Conservation (phyloP, 805 yeast genomes). For the Maudiozyma serrabonitensis region DNA sequence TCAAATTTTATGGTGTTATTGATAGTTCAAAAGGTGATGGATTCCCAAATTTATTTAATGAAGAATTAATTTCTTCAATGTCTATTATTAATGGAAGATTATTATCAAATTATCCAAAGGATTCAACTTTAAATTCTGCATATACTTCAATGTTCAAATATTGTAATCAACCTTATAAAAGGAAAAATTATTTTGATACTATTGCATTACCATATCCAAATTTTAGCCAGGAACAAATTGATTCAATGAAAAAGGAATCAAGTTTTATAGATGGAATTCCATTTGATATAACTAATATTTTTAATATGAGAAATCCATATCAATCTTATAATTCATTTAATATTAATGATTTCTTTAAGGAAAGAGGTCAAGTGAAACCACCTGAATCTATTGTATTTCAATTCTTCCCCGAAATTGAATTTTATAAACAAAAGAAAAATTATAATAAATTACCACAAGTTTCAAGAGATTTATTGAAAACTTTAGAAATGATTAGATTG, state of each 20-base stretch:
- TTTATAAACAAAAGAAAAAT: conserved; percentile 8
- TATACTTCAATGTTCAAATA: conserved; percentile 24
- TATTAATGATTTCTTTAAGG: conserved; percentile 1
- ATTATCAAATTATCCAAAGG: conserved; percentile 22
- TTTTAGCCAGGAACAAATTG: neutral
- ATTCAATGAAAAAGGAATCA: neutral
- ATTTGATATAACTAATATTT: conserved; percentile 14
- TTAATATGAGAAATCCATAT: conserved; percentile 16
- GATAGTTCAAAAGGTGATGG: conserved; percentile 22
- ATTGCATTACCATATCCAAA: neutral
- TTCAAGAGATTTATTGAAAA: conserved; percentile 13
- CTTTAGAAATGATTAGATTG: conserved; percentile 18
- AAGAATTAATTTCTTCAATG: neutral
- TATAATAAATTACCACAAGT: conserved; percentile 7
- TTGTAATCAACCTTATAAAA: conserved; percentile 25
- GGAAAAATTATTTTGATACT: conserved; percentile 17
- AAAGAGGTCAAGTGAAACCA: conserved; percentile 3
- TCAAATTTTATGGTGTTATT: conserved; percentile 25
- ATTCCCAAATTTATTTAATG: conserved; percentile 21
- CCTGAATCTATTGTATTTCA: conserved; percentile 16
- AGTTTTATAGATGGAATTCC: conserved; percentile 19
- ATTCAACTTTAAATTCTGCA: conserved; percentile 20
- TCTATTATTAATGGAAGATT: conserved; percentile 23
- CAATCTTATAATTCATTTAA: neutral
- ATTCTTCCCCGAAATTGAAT: conserved; percentile 26